phyloP scores from a whole-genome alignment of 371 early-diverging fungal species.

The Zychaea mexicana region DNA sequence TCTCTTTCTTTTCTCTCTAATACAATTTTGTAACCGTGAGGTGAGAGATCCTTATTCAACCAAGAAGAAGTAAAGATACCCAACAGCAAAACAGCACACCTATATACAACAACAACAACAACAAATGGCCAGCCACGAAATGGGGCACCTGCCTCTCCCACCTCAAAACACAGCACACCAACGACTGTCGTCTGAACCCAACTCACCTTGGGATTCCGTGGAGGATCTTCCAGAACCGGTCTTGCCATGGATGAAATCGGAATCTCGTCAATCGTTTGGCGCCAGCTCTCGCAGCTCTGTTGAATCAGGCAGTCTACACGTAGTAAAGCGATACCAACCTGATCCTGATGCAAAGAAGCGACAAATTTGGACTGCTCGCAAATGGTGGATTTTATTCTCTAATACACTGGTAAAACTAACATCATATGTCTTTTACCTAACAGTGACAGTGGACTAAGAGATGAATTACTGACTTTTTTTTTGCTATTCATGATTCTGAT shows the following conservation, averaged over 20 bases:
- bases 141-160: slow-evolving; percentile 16
- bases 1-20: neutral
- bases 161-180: slow-evolving; percentile 6
- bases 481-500: neutral
- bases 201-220: slow-evolving; percentile 20
- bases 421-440: neutral
- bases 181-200: slow-evolving; percentile 8
- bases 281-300: slow-evolving; percentile 16
- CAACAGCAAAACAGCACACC: neutral
- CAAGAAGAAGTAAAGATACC: neutral
- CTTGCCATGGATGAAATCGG: slow-evolving; percentile 50
- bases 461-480: too few relatives aligned
- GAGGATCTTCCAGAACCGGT: slow-evolving; percentile 43
- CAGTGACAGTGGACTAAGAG: too few relatives aligned
- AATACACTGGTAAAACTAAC: slow-evolving; percentile 49
- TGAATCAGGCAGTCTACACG: slow-evolving; percentile 37
- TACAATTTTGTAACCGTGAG: too few relatives aligned
- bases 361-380: slow-evolving; percentile 57
- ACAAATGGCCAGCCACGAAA: slow-evolving; percentile 6
- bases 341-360: slow-evolving; percentile 41
- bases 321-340: slow-evolving; percentile 35
- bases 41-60: neutral
- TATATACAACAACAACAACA: slow-evolving; percentile 1
- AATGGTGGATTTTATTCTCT: slow-evolving; percentile 50
- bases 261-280: slow-evolving; percentile 38